A percentile compares a stretch with the other conserved stretches of the same genome.
These are phyloP conservation scores for Ophiocordyceps australis DNA, from an alignment of 2,329 filamentous ascomycete species.

Conservation along the genomic window DNA sequence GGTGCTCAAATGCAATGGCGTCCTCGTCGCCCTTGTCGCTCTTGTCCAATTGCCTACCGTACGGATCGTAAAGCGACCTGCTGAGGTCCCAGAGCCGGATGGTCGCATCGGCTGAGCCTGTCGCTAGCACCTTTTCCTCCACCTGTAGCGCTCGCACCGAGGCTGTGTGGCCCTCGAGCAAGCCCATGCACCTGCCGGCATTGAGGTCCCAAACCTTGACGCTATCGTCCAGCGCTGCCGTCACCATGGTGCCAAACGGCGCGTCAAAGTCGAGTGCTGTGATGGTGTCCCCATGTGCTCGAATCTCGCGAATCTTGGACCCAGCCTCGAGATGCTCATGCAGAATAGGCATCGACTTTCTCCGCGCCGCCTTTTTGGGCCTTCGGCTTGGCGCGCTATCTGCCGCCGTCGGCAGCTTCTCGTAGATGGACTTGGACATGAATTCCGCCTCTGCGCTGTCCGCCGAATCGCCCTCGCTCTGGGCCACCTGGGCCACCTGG, in stretches of 20 bases:
- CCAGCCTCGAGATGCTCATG: conserved; percentile 92
- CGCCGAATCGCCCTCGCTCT: conserved; percentile 29
- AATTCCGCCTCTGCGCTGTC: conserved; percentile 40
- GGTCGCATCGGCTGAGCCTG: conserved; percentile 85
- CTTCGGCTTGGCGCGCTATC: conserved; percentile 28
- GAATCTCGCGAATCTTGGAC: conserved; percentile 71
- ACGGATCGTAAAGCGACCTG: conserved; percentile 66
- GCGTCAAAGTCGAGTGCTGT: conserved; percentile 90
- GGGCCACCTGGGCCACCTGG: conserved; percentile 32
- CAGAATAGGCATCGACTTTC: conserved; percentile 81
- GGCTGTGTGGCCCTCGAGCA: conserved; percentile 84
- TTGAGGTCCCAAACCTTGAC: conserved; percentile 95
- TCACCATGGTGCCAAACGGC: conserved; percentile 92
- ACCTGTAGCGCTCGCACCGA: conserved; percentile 87
- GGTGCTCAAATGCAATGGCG: conserved; percentile 55
- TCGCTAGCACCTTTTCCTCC: conserved; percentile 88
- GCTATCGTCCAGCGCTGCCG: conserved; percentile 80
- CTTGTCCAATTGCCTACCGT: conserved; percentile 40
- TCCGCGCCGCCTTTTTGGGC: conserved; percentile 36
- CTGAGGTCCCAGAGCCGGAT: conserved; percentile 92
- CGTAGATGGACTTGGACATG: conserved; percentile 97
- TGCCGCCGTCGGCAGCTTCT: conserved; percentile 55
- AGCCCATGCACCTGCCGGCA: conserved; percentile 76
- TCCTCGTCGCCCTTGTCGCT: conserved; percentile 44
- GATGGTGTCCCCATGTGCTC: conserved; percentile 74